phyloP scores from a whole-genome alignment of 345 rosid species.

The Sonneratia alba region DNA sequence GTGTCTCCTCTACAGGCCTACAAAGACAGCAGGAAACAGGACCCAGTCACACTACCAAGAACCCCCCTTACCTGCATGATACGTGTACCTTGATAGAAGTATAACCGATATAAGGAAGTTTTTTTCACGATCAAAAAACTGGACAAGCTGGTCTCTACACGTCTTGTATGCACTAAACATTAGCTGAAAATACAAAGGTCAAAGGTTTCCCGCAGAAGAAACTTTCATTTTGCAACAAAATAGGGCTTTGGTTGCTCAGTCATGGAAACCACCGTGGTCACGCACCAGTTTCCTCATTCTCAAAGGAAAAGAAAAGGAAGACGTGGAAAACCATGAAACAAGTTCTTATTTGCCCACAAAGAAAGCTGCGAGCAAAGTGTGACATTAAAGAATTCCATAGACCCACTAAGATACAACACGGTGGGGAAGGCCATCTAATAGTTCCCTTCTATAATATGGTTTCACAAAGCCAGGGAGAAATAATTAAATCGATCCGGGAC shows the following conservation, averaged over 20 bases:
- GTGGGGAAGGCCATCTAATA: not conserved
- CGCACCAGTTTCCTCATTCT: not conserved
- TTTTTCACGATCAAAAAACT: not conserved
- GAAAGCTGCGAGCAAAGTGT: not conserved
- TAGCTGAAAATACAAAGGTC: not conserved
- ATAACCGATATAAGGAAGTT: not conserved
- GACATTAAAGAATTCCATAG: not conserved
- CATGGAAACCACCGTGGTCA: not conserved
- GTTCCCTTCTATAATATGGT: not conserved
- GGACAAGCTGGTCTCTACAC: not conserved
- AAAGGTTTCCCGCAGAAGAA: not conserved
- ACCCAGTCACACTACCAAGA: not conserved
- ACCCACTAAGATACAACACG: not conserved
- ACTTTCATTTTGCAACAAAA: not conserved
- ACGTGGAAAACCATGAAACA: not conserved
- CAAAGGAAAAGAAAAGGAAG: not conserved
- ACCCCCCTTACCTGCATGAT: not conserved
- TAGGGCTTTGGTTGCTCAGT: not conserved
- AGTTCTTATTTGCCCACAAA: not conserved
- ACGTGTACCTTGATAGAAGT: not conserved
- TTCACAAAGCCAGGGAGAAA: not conserved
- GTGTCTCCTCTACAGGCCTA: conserved; percentile 3
- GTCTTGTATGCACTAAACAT: not conserved
- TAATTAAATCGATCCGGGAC: not conserved
- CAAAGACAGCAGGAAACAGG: not conserved